Evolutionary conservation across 176 grass and related monocot genomes (phyloP).

Genomic region (Bothriochloa decipiens): DNA sequence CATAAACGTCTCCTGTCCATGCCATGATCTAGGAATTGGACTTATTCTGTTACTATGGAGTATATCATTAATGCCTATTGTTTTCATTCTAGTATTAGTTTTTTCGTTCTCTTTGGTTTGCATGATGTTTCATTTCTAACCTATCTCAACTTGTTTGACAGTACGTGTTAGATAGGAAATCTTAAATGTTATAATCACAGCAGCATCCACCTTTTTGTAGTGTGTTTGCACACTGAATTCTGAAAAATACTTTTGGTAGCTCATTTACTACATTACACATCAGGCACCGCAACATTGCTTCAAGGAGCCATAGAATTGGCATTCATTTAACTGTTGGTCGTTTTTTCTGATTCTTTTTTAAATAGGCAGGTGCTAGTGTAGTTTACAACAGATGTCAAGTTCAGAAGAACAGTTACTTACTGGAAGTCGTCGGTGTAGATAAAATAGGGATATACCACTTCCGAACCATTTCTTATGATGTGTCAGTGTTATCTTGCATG

Average conservation of each 20-base stretch:
- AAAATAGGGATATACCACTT: not conserved
- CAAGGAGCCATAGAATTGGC: not conserved
- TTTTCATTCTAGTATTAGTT: not conserved
- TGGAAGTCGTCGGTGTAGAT: not conserved
- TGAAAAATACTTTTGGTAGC: too few relatives aligned
- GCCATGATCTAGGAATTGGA: not conserved
- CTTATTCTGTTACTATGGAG: not conserved
- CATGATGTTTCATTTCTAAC: not conserved
- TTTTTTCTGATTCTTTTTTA: not conserved
- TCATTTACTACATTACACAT: not conserved
- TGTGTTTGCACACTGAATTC: not conserved
- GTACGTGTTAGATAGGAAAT: not conserved
- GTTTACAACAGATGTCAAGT: not conserved
- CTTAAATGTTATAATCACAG: not conserved
- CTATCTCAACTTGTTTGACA: not conserved
- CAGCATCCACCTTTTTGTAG: not conserved
- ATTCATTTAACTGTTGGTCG: not conserved
- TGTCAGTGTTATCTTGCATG: not conserved
- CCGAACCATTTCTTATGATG: conserved; percentile 11
- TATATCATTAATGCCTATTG: not conserved
- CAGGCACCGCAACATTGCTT: not conserved
- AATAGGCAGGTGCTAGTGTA: not conserved
- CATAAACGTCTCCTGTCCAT: not conserved
- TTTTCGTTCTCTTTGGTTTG: not conserved
- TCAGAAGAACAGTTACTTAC: not conserved